phyloP scores from a whole-genome alignment of 2,329 filamentous ascomycete species.

The Orbilia ellipsospora region DNA sequence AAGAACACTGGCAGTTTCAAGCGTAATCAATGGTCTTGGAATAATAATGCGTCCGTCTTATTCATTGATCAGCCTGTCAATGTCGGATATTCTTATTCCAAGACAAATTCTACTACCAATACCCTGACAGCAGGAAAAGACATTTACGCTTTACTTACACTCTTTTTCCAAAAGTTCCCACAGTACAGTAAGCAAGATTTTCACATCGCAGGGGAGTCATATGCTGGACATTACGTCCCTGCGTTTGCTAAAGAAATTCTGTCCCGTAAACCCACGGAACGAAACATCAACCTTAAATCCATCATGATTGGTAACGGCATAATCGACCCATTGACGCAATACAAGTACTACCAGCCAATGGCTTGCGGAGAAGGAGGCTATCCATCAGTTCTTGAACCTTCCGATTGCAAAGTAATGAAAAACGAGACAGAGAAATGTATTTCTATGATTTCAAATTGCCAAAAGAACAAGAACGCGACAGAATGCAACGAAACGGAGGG shows the following conservation, averaged over 20 bases:
- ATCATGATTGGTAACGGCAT: slow-evolving; percentile 95
- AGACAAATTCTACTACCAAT: slow-evolving; percentile 81
- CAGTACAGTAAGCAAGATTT: slow-evolving; percentile 94
- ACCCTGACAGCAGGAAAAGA: slow-evolving; percentile 97
- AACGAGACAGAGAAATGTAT: slow-evolving; percentile 89
- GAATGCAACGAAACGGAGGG: slow-evolving; percentile 92
- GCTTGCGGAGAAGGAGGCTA: slow-evolving; percentile 96
- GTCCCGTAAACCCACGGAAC: slow-evolving; percentile 85
- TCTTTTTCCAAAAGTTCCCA: slow-evolving; percentile 99
- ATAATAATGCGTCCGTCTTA: slow-evolving; percentile 96
- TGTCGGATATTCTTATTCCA: slow-evolving; percentile 95
- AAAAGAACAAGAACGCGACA: slow-evolving; percentile 89
- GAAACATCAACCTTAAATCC: slow-evolving; percentile 97
- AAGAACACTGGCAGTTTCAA: slow-evolving; percentile 71
- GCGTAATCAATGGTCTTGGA: slow-evolving; percentile 93
- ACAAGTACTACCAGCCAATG: slow-evolving; percentile 96
- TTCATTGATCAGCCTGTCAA: slow-evolving; percentile 99
- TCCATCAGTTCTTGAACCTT: slow-evolving; percentile 81
- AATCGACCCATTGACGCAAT: slow-evolving; percentile 91
- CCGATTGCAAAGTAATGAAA: slow-evolving; percentile 87
- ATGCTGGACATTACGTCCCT: slow-evolving; percentile 93
- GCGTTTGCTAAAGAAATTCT: slow-evolving; percentile 91
- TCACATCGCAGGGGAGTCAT: slow-evolving; percentile 96
- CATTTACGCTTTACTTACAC: slow-evolving; percentile 92
- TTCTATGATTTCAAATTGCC: slow-evolving; percentile 88